Base-by-base conservation (phyloP, 2,329 filamentous ascomycete genomes). In the Cordyceps cicadae region DNA sequence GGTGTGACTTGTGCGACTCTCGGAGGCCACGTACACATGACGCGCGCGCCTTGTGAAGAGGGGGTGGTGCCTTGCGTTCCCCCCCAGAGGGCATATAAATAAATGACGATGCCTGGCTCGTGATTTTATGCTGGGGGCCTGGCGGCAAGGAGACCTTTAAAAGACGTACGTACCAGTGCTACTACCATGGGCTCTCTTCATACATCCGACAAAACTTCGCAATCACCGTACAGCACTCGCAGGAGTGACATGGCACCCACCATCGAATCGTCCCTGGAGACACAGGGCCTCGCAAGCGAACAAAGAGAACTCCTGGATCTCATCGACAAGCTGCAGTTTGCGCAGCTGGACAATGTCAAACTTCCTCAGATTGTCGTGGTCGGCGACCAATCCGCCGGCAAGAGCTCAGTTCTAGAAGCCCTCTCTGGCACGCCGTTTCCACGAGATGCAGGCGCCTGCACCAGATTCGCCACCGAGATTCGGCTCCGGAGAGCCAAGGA, bases 321-420 rank as follows among this genome's bases (percentile, higher is more conserved):
- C 53, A 77, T 85, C 61, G 80, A 82, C 62, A 78, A 79, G 59
- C 75, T 85, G n/a, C 77, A 80, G 67, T 76, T 80, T 70, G 72
- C 76, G 63, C 75, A 82, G 68, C 70, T 82, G 68, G 74, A 82
- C 66, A 78, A 80, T 68, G 73, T 81, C 65, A 77, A 78, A 52
- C 74, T 86, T 0, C 83, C 82, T 0, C 83, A 87, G 66, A 81
- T 87, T 41, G 83, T 87, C 52, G 83, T 87, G 26, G 84, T 85
- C 39, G 84, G 84, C 34, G 83, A 87, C 67, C 83, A 87, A 70
- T 86, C 82, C 1, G 80, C 82, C 6, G 85, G 85, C 21, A 87
- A 87, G 70, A 85, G 81, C 65, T 86, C 83, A 5, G 81, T 85
- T 1, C 77, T 87, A 2, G 83, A 86, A 66, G 83, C 83, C n/a